phyloP scores from a whole-genome alignment of 371 early-diverging fungal genomes.

The Syncephalis plumigaleata region DNA sequence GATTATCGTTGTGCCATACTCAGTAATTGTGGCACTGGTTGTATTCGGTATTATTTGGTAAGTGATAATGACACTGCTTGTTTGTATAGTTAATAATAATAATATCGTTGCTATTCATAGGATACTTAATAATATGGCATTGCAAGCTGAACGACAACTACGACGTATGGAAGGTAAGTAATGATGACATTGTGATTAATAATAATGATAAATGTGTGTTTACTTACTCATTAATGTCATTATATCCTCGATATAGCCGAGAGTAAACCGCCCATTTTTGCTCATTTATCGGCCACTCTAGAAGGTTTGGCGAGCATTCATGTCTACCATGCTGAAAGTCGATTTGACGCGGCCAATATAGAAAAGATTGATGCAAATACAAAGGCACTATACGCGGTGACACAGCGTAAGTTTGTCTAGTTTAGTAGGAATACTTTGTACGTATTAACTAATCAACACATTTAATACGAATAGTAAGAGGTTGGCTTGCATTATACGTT shows the following conservation, averaged over 20 bases:
- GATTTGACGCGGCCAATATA: conserved; percentile 32
- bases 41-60: conserved; percentile 9
- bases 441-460: too few species aligned
- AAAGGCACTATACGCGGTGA: conserved; percentile 27
- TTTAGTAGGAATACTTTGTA: too few species aligned
- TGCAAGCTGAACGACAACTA: conserved; percentile 21
- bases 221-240: too few species aligned
- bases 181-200: neutral
- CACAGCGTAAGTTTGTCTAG: neutral
- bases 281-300: conserved; percentile 48
- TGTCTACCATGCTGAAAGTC: conserved; percentile 30
- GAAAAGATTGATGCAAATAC: conserved; percentile 35
- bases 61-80: too few species aligned
- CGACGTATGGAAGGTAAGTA: conserved; percentile 26
- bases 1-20: conserved; percentile 32
- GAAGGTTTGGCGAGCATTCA: conserved; percentile 52
- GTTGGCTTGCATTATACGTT: conserved; percentile 40
- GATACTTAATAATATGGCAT: conserved; percentile 15
- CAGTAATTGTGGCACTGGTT: conserved; percentile 21
- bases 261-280: conserved; percentile 37
- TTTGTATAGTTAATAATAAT: too few species aligned
- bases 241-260: neutral
- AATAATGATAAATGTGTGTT: neutral
- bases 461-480: conserved; percentile 14
- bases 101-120: conserved; percentile 1